These are phyloP conservation scores for Rhizopogon rudus DNA, from an alignment of 768 basidiomycete species.

Conservation along the genomic window DNA sequence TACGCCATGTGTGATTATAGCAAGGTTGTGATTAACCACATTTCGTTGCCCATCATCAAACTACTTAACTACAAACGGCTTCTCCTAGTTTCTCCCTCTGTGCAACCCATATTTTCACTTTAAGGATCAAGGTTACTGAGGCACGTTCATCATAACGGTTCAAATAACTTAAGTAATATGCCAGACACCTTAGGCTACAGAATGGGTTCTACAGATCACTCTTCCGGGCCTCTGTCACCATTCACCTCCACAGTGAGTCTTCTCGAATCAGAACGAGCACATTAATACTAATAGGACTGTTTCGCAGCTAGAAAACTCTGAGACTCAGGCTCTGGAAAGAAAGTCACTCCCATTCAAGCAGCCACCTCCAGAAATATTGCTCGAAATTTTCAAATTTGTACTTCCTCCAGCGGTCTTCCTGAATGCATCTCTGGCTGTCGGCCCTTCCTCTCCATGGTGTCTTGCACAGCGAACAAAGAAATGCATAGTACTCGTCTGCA, in stretches of 20 bases:
- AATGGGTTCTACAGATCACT: neutral
- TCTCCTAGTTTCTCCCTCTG: no score
- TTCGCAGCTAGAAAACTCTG: neutral
- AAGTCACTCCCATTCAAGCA: neutral
- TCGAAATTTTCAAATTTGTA: slow-evolving; percentile 17
- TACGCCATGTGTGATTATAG: neutral
- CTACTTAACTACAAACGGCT: no score
- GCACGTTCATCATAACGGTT: neutral
- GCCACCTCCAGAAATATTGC: slow-evolving; percentile 20
- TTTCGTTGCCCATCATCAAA: no score
- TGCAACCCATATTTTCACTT: no score
- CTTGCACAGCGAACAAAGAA: slow-evolving; percentile 16
- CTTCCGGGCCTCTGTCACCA: neutral
- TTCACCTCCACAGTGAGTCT: neutral
- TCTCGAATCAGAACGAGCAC: no score
- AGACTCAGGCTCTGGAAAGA: neutral
- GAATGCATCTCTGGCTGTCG: slow-evolving; percentile 6
- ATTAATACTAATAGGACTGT: neutral
- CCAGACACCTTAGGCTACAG: no score
- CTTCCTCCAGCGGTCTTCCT: slow-evolving; percentile 21
- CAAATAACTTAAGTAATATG: neutral
- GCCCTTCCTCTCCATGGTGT: slow-evolving; percentile 19
- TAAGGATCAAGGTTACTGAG: neutral
- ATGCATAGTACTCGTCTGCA: slow-evolving; percentile 19
- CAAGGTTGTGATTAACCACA: neutral